phyloP scores from a whole-genome alignment of 2,329 filamentous ascomycete genomes.

The Sclerotinia borealis region DNA sequence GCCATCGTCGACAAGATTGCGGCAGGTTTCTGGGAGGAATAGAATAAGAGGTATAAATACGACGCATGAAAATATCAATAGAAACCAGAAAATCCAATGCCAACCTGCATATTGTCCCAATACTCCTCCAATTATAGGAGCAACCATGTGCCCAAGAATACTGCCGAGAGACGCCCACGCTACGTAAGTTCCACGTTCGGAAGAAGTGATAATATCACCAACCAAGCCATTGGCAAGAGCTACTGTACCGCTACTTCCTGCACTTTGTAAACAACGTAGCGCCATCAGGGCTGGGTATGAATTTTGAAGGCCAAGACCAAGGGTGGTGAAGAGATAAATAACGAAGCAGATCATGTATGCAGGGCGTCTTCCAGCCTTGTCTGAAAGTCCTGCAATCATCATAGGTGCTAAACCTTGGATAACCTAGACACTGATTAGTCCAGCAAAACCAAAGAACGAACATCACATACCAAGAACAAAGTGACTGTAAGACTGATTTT shows the following conservation, averaged over 20 bases:
- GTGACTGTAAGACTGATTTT: slow-evolving; percentile 34
- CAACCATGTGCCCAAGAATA: slow-evolving; percentile 37
- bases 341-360: slow-evolving; percentile 47
- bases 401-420: slow-evolving; percentile 52
- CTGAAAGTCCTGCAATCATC: slow-evolving; percentile 49
- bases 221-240: slow-evolving; percentile 54
- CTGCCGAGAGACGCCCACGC: slow-evolving; percentile 54
- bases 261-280: slow-evolving; percentile 49
- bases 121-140: slow-evolving; percentile 23
- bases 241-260: slow-evolving; percentile 53
- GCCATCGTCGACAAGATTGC: slow-evolving; percentile 22
- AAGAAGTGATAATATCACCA: slow-evolving; percentile 55
- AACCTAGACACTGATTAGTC: too few relatives aligned
- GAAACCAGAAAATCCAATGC: slow-evolving; percentile 47
- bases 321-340: slow-evolving; percentile 48
- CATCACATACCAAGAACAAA: slow-evolving; percentile 31
- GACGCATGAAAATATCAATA: slow-evolving; percentile 15
- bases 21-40: slow-evolving; percentile 23
- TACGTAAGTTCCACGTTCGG: slow-evolving; percentile 60
- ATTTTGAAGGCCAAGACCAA: slow-evolving; percentile 44
- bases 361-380: slow-evolving; percentile 46
- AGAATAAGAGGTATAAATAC: slow-evolving; percentile 16
- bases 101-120: slow-evolving; percentile 24
- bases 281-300: slow-evolving; percentile 45
- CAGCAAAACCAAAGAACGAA: too few relatives aligned